phyloP scores from a whole-genome alignment of 2,329 filamentous ascomycete genomes.

The Coniochaeta sp. region DNA sequence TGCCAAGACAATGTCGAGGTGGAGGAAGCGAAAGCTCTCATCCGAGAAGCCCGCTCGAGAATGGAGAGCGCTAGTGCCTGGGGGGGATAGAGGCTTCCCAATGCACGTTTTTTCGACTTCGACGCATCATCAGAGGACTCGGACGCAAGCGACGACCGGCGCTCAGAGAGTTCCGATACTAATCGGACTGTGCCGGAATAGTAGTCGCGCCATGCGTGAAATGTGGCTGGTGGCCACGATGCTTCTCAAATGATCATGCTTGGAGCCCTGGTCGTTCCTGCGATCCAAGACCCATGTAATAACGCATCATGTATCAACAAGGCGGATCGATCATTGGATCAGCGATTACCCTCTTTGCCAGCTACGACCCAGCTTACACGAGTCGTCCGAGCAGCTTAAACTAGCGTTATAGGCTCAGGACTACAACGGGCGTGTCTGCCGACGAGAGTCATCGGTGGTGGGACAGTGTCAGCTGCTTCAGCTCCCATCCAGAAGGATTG shows the following conservation, averaged over 20 bases:
- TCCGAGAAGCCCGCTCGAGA: slow-evolving; percentile 75
- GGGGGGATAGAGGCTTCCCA: slow-evolving; percentile 11
- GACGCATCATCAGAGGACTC: neutral
- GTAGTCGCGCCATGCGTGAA: neutral
- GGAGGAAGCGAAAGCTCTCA: slow-evolving; percentile 90
- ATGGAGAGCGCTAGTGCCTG: slow-evolving; percentile 41
- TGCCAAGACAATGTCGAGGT: slow-evolving; percentile 95
- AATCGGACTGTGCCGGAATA: neutral
- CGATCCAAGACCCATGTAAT: neutral
- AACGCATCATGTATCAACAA: neutral
- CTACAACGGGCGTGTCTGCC: neutral
- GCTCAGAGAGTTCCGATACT: neutral
- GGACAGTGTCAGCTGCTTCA: neutral
- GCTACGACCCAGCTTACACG: neutral
- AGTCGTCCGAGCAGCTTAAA: neutral
- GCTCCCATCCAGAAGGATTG: neutral
- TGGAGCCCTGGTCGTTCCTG: neutral
- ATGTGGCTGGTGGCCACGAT: neutral
- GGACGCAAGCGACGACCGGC: neutral
- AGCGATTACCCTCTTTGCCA: neutral
- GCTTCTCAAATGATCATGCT: neutral
- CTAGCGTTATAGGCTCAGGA: neutral
- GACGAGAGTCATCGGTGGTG: neutral
- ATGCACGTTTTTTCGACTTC: neutral
- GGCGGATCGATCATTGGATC: neutral